phyloP scores from a whole-genome alignment of 2,329 filamentous ascomycete species.

The Escovopsis weberi region DNA sequence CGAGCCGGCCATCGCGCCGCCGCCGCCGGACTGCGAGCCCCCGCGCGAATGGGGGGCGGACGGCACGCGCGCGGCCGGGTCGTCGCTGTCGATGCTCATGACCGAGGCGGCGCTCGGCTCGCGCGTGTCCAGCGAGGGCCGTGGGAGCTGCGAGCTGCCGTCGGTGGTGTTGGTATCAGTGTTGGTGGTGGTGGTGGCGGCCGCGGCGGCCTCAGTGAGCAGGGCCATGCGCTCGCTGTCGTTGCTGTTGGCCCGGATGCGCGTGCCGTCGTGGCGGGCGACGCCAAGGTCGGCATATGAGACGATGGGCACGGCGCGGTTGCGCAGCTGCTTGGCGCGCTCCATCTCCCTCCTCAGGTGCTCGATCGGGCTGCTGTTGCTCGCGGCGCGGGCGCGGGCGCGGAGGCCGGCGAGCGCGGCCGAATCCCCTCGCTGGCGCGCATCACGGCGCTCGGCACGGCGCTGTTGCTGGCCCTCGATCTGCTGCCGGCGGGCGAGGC shows the following conservation, averaged over 20 bases:
- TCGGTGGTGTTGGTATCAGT: slow-evolving; percentile 31
- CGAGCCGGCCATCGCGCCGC: slow-evolving; percentile 29
- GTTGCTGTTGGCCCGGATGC: slow-evolving; percentile 56
- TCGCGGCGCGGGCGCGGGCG: slow-evolving; percentile 35
- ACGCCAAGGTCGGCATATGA: slow-evolving; percentile 65
- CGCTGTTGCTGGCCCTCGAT: slow-evolving; percentile 63
- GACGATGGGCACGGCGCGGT: slow-evolving; percentile 58
- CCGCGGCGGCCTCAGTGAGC: slow-evolving; percentile 49
- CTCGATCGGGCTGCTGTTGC: slow-evolving; percentile 40
- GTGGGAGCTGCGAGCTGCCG: slow-evolving; percentile 20
- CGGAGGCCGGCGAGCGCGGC: slow-evolving; percentile 53
- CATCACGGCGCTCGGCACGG: slow-evolving; percentile 54
- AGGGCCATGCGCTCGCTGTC: slow-evolving; percentile 61
- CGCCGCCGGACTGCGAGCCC: slow-evolving; percentile 21
- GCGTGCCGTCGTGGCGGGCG: slow-evolving; percentile 61
- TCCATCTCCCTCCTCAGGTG: slow-evolving; percentile 42
- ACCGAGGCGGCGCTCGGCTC: slow-evolving; percentile 39
- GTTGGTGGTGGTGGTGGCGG: too few relatives aligned
- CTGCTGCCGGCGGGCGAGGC: slow-evolving; percentile 60
- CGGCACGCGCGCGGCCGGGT: slow-evolving; percentile 22
- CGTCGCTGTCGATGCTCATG: slow-evolving; percentile 36
- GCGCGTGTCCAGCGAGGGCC: slow-evolving; percentile 25
- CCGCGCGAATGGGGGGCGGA: slow-evolving; percentile 20
- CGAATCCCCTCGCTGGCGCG: slow-evolving; percentile 55
- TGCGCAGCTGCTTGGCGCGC: slow-evolving; percentile 42